phyloP scores from a whole-genome alignment of 176 grass and related monocot species.

The Oropetium thomaeum region DNA sequence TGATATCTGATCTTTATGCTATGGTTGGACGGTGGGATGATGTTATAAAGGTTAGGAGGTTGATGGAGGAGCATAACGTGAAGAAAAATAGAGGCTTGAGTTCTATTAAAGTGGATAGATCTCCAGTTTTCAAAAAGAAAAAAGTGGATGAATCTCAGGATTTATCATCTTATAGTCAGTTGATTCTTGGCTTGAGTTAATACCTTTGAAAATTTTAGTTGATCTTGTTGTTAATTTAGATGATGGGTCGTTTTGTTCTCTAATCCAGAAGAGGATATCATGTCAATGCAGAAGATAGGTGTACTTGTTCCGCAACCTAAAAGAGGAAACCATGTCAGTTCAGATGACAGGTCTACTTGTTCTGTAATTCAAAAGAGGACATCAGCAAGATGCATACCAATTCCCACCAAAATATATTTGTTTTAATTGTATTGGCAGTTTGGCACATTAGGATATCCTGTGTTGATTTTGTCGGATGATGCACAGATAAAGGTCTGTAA shows the following conservation, averaged over 20 bases:
- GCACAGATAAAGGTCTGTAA: not conserved
- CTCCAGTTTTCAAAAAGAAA: too few relatives aligned
- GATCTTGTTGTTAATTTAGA: too few relatives aligned
- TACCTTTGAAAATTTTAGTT: not conserved
- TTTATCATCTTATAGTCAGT: constrained; percentile 16
- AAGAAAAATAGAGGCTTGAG: constrained; percentile 43
- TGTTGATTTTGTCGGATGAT: not conserved
- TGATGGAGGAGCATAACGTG: constrained; percentile 42
- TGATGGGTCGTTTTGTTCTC: too few relatives aligned
- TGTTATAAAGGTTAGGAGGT: constrained; percentile 42
- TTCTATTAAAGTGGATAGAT: constrained; percentile 16
- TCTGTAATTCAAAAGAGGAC: constrained; percentile 6
- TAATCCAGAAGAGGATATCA: too few relatives aligned
- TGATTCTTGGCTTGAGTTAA: constrained; percentile 17
- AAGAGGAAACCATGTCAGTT: not conserved
- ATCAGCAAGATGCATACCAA: constrained; percentile 7
- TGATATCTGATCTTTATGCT: constrained; percentile 57
- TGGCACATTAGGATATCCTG: not conserved
- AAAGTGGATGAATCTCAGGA: not conserved
- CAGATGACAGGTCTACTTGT: constrained; percentile 7
- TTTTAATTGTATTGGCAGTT: not conserved
- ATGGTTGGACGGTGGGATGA: constrained; percentile 45
- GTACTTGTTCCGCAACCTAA: not conserved
- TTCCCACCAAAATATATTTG: not conserved
- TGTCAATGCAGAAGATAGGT: not conserved